A percentile compares a stretch with the other conserved stretches of the same genome.
Conservation (phyloP, 805 yeast genomes). For the Suhomyces emberorum region DNA sequence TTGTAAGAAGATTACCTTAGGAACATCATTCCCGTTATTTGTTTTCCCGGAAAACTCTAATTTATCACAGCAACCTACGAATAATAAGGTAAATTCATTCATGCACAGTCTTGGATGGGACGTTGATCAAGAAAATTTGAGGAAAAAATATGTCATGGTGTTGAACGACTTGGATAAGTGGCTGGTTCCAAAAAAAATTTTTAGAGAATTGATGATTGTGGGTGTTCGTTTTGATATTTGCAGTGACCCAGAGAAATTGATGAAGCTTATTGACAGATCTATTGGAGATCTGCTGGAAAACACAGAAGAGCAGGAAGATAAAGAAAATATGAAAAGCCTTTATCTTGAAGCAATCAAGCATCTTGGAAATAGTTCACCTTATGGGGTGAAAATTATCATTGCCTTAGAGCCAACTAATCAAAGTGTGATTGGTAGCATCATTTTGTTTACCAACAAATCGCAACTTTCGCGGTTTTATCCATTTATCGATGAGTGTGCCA, state of each 20-base stretch:
- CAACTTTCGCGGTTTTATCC: constrained; percentile 49
- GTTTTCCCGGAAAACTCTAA: constrained; percentile 24
- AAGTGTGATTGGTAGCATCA: constrained; percentile 50
- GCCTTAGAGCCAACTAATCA: constrained; percentile 53
- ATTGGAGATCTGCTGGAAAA: constrained; percentile 10
- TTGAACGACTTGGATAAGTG: constrained; percentile 43
- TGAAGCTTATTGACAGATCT: constrained; percentile 34
- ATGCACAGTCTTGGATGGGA: constrained; percentile 44
- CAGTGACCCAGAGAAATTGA: constrained; percentile 38
- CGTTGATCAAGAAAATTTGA: constrained; percentile 13
- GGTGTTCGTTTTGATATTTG: constrained; percentile 59
- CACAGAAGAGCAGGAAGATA: constrained; percentile 16
- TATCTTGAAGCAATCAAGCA: constrained; percentile 37
- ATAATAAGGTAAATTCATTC: constrained; percentile 26
- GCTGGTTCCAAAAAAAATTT: constrained; percentile 53
- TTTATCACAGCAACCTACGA: constrained; percentile 15
- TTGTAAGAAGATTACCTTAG: constrained; percentile 40
- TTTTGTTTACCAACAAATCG: constrained; percentile 46
- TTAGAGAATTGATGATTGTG: constrained; percentile 52
- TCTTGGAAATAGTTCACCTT: constrained; percentile 22
- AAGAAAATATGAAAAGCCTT: constrained; percentile 19
- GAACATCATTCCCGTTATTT: constrained; percentile 49
- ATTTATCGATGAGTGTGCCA: constrained; percentile 42
- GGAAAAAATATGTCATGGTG: constrained; percentile 35
- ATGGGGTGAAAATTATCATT: constrained; percentile 45